These are phyloP conservation scores for Huiozyma sinensis DNA, from an alignment of 805 yeast species.

Conservation along the genomic window DNA sequence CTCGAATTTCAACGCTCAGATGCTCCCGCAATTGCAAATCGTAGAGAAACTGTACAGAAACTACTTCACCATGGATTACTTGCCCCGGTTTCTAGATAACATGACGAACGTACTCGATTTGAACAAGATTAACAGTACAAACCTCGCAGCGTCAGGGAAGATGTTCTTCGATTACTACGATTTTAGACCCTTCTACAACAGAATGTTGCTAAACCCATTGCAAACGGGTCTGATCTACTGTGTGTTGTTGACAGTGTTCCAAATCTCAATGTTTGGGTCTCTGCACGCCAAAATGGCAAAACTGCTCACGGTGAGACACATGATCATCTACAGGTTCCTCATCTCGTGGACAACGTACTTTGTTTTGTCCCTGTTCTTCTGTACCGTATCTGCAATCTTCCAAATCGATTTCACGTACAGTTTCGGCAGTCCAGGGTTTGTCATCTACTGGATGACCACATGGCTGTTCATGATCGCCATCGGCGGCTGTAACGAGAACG, in stretches of 20 bases:
- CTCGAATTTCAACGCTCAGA: constrained; percentile 34
- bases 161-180: constrained; percentile 30
- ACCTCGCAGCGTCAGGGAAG: constrained; percentile 21
- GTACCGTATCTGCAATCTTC: constrained; percentile 54
- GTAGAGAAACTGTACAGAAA: background rate
- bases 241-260: constrained; percentile 62
- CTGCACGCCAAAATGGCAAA: constrained; percentile 41
- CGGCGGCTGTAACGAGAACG: constrained; percentile 63
- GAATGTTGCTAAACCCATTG: constrained; percentile 50
- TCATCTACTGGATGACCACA: constrained; percentile 60
- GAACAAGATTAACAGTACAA: constrained; percentile 3
- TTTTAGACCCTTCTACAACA: constrained; percentile 36
- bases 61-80: background rate
- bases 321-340: constrained; percentile 40
- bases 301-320: constrained; percentile 34
- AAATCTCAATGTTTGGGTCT: constrained; percentile 46
- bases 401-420: constrained; percentile 48
- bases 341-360: constrained; percentile 42
- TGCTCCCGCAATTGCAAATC: constrained; percentile 24
- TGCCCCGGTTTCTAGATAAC: background rate
- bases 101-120: constrained; percentile 4
- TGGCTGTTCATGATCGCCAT: constrained; percentile 63
- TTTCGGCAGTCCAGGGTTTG: constrained; percentile 60
- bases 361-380: constrained; percentile 45
- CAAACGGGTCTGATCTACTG: constrained; percentile 69